These are phyloP conservation scores for Barnettozyma vustinii DNA, from an alignment of 805 yeast genomes.

Conservation along the genomic window DNA sequence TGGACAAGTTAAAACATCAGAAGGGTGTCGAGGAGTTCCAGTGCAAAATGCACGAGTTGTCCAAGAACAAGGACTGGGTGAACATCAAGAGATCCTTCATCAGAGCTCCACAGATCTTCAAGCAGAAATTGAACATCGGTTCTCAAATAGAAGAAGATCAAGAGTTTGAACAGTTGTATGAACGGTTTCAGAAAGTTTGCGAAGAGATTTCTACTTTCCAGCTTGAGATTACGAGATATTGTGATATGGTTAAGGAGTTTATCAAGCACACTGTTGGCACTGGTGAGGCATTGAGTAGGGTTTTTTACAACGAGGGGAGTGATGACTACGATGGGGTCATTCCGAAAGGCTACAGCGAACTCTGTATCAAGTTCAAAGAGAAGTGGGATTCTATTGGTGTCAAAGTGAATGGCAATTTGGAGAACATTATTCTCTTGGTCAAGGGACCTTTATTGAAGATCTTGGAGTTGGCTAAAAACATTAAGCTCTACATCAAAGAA, in stretches of 20 bases:
- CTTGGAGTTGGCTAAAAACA: constrained; percentile 17
- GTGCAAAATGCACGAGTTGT: constrained; percentile 21
- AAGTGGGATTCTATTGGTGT: constrained; percentile 11
- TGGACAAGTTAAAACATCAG: background rate
- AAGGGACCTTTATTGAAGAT: constrained; percentile 18
- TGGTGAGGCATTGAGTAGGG: constrained; percentile 4
- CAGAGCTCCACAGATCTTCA: constrained; percentile 86
- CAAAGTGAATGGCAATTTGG: constrained; percentile 18
- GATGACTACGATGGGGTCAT: constrained; percentile 1
- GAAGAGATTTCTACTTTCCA: constrained; percentile 10
- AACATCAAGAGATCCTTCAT: constrained; percentile 63
- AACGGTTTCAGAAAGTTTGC: constrained; percentile 4
- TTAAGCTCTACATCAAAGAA: constrained; percentile 26
- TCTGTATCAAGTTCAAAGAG: constrained; percentile 2
- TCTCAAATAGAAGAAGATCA: constrained; percentile 46
- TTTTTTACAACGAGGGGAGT: constrained; percentile 9
- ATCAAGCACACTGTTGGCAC: constrained; percentile 7
- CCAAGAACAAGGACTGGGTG: constrained; percentile 24
- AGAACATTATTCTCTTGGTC: constrained; percentile 22
- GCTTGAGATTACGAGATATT: constrained; percentile 10
- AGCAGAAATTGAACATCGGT: constrained; percentile 83
- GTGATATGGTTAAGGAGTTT: constrained; percentile 2
- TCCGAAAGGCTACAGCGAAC: constrained; percentile 7
- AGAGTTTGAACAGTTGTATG: constrained; percentile 8
- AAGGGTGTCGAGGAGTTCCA: constrained; percentile 13